Evolutionary conservation across 2,329 filamentous ascomycete species (phyloP).

Genomic region (Eutypa lata): DNA sequence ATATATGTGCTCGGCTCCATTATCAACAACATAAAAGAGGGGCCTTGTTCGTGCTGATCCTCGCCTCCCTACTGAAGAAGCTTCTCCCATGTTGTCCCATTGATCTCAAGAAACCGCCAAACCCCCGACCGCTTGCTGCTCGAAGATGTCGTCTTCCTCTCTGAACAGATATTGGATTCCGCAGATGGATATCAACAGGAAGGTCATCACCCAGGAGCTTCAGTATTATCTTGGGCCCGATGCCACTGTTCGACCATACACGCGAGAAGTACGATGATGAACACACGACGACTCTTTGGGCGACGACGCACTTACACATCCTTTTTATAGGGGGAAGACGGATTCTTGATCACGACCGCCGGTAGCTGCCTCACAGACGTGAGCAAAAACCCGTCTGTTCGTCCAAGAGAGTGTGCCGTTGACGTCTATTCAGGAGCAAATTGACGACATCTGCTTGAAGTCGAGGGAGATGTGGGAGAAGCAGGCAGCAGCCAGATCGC

Average conservation of each 20-base stretch:
- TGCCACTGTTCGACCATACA: constrained; percentile 55
- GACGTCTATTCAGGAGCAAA: constrained; percentile 50
- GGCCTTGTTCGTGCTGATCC: background rate
- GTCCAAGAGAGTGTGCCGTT: constrained; percentile 4
- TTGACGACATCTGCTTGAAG: constrained; percentile 60
- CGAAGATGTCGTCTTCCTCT: constrained; percentile 32
- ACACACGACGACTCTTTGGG: constrained; percentile 11
- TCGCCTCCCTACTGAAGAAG: background rate
- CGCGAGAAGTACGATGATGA: constrained; percentile 45
- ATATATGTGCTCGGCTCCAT: background rate
- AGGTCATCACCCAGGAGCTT: constrained; percentile 56
- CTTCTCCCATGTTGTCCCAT: background rate
- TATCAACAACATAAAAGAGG: background rate
- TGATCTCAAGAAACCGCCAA: background rate
- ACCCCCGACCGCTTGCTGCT: background rate
- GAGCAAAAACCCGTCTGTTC: constrained; percentile 25
- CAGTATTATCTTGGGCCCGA: constrained; percentile 57
- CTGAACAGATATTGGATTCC: constrained; percentile 63
- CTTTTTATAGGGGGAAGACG: constrained; percentile 53
- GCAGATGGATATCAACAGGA: constrained; percentile 57
- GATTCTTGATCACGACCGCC: constrained; percentile 57
- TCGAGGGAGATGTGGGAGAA: constrained; percentile 57
- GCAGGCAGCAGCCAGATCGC: constrained; percentile 48
- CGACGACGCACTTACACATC: constrained; percentile 19
- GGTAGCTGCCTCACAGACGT: constrained; percentile 59